phyloP scores from a whole-genome alignment of 768 basidiomycete species.

The Tulasnella calospora region DNA sequence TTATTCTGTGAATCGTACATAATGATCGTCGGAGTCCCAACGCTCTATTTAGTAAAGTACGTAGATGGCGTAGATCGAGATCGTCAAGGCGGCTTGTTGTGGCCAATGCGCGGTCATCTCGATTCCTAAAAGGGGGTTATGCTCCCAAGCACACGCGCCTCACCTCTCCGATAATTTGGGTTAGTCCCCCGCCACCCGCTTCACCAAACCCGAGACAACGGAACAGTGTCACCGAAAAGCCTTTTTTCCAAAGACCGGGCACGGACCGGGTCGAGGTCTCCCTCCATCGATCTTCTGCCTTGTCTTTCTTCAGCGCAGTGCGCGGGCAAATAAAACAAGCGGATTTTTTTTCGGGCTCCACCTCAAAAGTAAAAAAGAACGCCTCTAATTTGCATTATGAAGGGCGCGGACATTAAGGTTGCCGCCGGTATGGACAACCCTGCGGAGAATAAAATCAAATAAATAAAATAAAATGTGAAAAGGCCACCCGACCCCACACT shows the following conservation, averaged over 20 bases:
- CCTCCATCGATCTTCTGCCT: neutral
- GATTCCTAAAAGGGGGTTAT: neutral
- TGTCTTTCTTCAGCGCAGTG: neutral
- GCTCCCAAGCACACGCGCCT: neutral
- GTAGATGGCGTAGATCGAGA: neutral
- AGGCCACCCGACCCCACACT: neutral
- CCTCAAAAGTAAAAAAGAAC: neutral
- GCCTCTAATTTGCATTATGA: neutral
- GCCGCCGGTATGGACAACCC: constrained; percentile 6
- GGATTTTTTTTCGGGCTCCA: neutral
- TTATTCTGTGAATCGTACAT: no score
- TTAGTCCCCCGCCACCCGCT: neutral
- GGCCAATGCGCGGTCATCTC: neutral
- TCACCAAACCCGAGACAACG: neutral
- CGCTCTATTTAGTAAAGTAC: neutral
- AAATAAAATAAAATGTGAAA: neutral
- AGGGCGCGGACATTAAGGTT: neutral
- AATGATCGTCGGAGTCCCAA: neutral
- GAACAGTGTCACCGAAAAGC: neutral
- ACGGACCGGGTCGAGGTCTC: neutral
- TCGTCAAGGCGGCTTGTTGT: neutral
- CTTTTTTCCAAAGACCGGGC: neutral
- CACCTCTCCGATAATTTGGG: constrained; percentile 6
- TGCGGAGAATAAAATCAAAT: neutral
- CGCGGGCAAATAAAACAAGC: neutral